phyloP scores from a whole-genome alignment of 73 alveolate genomes.

The Paramecium sexaurelia region DNA sequence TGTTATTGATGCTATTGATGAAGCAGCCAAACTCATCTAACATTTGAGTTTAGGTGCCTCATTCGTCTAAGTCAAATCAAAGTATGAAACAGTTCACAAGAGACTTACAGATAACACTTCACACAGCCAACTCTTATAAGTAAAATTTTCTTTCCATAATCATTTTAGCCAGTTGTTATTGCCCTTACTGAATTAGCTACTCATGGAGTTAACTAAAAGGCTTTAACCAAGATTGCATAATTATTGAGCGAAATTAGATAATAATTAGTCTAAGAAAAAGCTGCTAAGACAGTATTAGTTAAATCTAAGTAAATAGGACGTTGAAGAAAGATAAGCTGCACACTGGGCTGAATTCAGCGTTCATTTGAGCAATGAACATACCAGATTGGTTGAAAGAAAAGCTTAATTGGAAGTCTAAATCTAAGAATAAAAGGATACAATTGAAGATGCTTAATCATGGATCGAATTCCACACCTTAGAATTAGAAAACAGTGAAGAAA shows the following conservation, averaged over 20 bases:
- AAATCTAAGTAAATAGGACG: not conserved
- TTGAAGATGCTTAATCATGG: constrained; percentile 53
- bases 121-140: constrained; percentile 59
- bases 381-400: constrained; percentile 60
- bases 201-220: constrained; percentile 61
- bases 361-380: constrained; percentile 50
- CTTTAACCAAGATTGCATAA: constrained; percentile 48
- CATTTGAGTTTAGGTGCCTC: constrained; percentile 66
- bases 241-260: constrained; percentile 47
- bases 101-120: constrained; percentile 52
- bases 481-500: constrained; percentile 47
- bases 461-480: constrained; percentile 63
- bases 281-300: not conserved
- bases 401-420: constrained; percentile 39
- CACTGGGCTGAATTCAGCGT: constrained; percentile 54
- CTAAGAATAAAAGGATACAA: constrained; percentile 53
- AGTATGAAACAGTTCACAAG: constrained; percentile 62
- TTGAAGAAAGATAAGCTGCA: constrained; percentile 59
- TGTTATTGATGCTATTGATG: constrained; percentile 68
- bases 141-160: not conserved
- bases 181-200: constrained; percentile 51
- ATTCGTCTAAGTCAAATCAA: constrained; percentile 63
- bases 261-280: constrained; percentile 27
- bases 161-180: constrained; percentile 33
- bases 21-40: constrained; percentile 63